A percentile compares a stretch with the other conserved stretches of the same genome.
Evolutionary conservation across 495 filamentous ascomycete species (phyloP).

Genomic region (Bacidia gigantensis): DNA sequence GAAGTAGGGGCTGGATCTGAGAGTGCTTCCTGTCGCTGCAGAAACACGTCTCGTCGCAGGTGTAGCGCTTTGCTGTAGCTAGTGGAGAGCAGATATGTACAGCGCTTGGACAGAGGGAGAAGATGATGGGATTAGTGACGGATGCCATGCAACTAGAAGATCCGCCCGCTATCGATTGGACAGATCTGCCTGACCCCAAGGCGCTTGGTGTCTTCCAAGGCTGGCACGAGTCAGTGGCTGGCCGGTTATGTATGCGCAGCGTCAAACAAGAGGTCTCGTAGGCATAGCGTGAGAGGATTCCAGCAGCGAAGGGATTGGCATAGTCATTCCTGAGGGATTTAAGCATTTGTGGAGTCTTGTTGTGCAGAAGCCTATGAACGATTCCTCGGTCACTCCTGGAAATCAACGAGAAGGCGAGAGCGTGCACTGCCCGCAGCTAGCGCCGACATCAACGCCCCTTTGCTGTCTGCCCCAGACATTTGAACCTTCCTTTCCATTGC

Average conservation of each 20-base stretch:
- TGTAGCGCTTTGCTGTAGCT: neutral
- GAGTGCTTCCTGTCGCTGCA: neutral
- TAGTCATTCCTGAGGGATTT: neutral
- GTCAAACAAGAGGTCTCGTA: slow-evolving; percentile 6
- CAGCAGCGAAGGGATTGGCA: slow-evolving; percentile 1
- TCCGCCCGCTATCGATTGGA: neutral
- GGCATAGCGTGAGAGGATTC: neutral
- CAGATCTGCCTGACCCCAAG: neutral
- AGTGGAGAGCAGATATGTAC: neutral
- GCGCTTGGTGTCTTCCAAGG: neutral
- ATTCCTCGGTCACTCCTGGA: neutral
- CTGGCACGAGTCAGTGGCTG: neutral
- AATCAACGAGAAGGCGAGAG: slow-evolving; percentile 1
- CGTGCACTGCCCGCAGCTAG: slow-evolving; percentile 3
- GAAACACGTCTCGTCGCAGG: neutral
- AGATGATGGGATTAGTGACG: neutral
- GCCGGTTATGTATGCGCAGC: neutral
- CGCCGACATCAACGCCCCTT: neutral
- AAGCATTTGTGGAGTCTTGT: neutral
- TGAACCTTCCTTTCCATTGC: neutral
- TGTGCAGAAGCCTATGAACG: neutral
- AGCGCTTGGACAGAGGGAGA: neutral
- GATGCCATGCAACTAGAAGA: neutral
- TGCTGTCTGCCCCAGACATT: neutral
- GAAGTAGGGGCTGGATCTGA: neutral